Conservation (phyloP, 1,284 basidiomycete genomes). For the Puccinia polysora region DNA sequence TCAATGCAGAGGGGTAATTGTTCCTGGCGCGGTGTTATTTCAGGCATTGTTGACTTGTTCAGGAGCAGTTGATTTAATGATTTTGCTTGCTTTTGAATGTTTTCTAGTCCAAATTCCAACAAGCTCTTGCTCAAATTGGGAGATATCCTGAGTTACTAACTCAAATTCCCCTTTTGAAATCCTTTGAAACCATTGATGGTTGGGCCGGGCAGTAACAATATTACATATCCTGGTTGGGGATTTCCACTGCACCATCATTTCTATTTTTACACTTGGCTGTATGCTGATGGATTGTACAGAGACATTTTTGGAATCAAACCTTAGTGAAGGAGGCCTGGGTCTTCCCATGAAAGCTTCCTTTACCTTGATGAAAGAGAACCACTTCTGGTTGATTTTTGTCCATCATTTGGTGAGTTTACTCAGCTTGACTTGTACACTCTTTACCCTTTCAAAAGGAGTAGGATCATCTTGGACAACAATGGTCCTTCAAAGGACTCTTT, state of each 20-base stretch:
- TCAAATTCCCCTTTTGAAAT: neutral
- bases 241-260: too few relatives aligned
- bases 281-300: neutral
- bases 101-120: too few relatives aligned
- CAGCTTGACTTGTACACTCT: neutral
- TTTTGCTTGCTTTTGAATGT: too few relatives aligned
- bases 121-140: too few relatives aligned
- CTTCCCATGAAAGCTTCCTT: neutral
- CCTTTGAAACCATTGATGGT: neutral
- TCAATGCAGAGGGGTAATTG: too few relatives aligned
- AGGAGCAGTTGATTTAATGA: too few relatives aligned
- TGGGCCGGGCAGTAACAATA: neutral
- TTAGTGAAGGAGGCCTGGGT: neutral
- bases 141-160: neutral
- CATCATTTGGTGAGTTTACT: neutral
- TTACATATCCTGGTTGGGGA: too few relatives aligned
- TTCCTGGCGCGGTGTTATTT: too few relatives aligned
- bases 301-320: neutral
- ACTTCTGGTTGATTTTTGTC: slow-evolving; percentile 3
- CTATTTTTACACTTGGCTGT: neutral
- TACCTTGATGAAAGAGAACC: slow-evolving; percentile 2
- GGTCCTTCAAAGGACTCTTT: too few relatives aligned
- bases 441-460: too few relatives aligned
- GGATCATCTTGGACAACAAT: too few relatives aligned
- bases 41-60: too few relatives aligned